Base-by-base conservation (phyloP, 495 filamentous ascomycete species). In the Hypoxylon crocopeplum region DNA sequence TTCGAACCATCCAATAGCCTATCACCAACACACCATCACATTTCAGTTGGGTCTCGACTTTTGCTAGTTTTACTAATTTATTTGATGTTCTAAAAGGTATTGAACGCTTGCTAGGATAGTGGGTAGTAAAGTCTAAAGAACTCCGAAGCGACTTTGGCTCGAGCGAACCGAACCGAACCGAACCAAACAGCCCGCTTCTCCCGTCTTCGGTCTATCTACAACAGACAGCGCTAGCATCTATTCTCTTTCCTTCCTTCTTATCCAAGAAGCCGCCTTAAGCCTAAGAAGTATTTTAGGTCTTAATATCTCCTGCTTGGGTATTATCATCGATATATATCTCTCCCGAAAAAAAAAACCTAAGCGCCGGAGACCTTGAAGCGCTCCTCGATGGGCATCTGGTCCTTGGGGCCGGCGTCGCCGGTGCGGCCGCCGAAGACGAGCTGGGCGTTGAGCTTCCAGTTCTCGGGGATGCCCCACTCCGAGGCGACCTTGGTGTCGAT, bases 361-460 rank as follows among this genome's bases (percentile, higher is more conserved):
- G 73, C 74, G 37, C 74, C 76, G 55, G 67, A 74, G 21, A 77
- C 69, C 76, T 78, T 80, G 62, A 82, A 52, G 62, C 79, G 76
- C 65, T 82, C 77, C 77, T 85, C 82, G 12, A 87, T 42, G 6
- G 82, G 77, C 57, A 71, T 62, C 62, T 81, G 80, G 7, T 67
- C 69, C 82, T 88, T 88, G 59, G 79, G 74, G 17, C 77, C 78
- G 4, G 80, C 63, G 32, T 75, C 72, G 34, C 71, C 81, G 3
- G 64, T 69, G 15, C 72, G 77, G 42, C 81, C 82, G 41, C 87
- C 87, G 69, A 88, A 85, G 37, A 86, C 83, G 56, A 88, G 67
- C 74, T 86, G 82, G 17, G 82, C 79, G 45, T 75, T 77, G 39
- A 89, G 69, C 56, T 77, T 78, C 88, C 88, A 92, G 44, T 75